Evolutionary conservation across 441 rosid species (phyloP).

Genomic region (Aleurites moluccanus): DNA sequence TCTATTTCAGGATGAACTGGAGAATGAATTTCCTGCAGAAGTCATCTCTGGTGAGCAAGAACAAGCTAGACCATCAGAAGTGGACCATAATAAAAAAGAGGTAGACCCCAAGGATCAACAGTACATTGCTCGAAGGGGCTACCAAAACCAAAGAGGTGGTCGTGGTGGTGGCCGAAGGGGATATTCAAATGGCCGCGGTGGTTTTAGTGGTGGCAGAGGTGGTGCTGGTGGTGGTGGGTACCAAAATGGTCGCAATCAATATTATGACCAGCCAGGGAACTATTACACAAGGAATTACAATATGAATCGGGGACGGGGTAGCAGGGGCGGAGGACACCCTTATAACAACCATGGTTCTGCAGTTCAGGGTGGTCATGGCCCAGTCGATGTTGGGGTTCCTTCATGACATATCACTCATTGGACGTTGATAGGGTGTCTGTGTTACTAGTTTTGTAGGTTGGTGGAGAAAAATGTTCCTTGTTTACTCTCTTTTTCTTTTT

Average conservation of each 20-base stretch:
- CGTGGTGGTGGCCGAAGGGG: constrained; percentile 61
- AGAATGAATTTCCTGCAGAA: constrained; percentile 43
- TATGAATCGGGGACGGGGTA: constrained; percentile 67
- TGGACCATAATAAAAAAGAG: constrained; percentile 46
- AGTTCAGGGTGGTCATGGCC: constrained; percentile 41
- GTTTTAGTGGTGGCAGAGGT: constrained; percentile 63
- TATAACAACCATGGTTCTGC: constrained; percentile 42
- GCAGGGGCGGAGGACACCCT: constrained; percentile 58
- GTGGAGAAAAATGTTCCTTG: constrained; percentile 27
- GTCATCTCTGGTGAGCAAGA: constrained; percentile 43
- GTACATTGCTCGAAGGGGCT: constrained; percentile 48
- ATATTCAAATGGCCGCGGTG: constrained; percentile 70
- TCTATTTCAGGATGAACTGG: constrained; percentile 52
- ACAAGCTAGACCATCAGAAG: constrained; percentile 30
- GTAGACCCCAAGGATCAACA: constrained; percentile 52
- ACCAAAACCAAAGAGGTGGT: constrained; percentile 74
- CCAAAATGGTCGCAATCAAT: constrained; percentile 67
- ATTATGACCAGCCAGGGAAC: constrained; percentile 67
- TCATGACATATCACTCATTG: constrained; percentile 37
- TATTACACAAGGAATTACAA: constrained; percentile 64
- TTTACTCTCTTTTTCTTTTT: constrained; percentile 4
- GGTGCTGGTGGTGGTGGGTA: constrained; percentile 62
- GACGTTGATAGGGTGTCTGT: constrained; percentile 19
- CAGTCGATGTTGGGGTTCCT: constrained; percentile 50
- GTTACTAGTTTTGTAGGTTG: constrained; percentile 23